Evolutionary conservation across 768 basidiomycete genomes (phyloP).

Genomic region (Cystofilobasidium bisporidii): DNA sequence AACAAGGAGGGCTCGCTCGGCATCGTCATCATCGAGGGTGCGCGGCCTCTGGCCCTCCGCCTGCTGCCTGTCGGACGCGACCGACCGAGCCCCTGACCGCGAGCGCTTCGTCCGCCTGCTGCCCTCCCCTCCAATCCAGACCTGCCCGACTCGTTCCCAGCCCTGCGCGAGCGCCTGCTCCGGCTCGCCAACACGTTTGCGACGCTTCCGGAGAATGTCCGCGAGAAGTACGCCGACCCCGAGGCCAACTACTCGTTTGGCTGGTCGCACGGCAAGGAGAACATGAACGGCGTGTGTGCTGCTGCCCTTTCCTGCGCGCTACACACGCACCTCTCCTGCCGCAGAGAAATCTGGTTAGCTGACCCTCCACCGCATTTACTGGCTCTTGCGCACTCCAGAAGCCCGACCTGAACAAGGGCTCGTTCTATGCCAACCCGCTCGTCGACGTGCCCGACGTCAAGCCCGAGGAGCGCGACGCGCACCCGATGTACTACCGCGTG

Average conservation of each 20-base stretch:
- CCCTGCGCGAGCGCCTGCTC: conserved; percentile 61
- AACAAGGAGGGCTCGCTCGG: conserved; percentile 66
- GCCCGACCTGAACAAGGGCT: conserved; percentile 76
- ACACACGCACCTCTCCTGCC: background rate
- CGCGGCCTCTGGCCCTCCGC: background rate
- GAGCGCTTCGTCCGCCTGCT: no score
- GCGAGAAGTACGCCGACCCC: conserved; percentile 57
- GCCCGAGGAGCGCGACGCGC: conserved; percentile 47
- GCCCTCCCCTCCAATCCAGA: conserved; percentile 1
- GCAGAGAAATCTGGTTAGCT: no score
- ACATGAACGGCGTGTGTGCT: conserved; percentile 77
- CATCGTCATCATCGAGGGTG: conserved; percentile 67
- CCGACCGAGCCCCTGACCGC: no score
- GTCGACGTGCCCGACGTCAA: conserved; percentile 58
- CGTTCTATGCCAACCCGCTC: conserved; percentile 80
- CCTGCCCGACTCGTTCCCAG: conserved; percentile 57
- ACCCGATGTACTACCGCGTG: conserved; percentile 56
- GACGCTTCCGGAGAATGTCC: conserved; percentile 52
- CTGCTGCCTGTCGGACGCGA: no score
- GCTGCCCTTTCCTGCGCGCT: no score
- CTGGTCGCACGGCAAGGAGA: conserved; percentile 84
- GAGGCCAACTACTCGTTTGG: conserved; percentile 49
- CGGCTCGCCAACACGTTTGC: conserved; percentile 68
- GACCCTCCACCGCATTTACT: background rate
- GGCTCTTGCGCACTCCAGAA: conserved; percentile 21